Conservation (phyloP, 169 alveolate genomes). For the Cryptosporidium ryanae region DNA sequence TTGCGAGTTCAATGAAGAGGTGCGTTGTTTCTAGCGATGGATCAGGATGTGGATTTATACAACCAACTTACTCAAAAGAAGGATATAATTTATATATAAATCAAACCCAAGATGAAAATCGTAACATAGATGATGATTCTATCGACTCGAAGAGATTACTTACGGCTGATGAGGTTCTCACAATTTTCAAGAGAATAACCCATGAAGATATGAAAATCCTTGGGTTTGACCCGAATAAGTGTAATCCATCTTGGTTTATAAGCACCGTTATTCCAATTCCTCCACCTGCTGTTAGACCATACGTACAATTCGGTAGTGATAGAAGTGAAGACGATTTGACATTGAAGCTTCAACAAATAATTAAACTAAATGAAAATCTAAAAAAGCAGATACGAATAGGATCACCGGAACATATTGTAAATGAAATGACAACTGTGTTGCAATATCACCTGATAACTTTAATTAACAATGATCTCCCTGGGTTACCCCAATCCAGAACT, state of each 20-base stretch:
- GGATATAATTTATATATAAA: conserved; percentile 89
- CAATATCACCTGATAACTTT: conserved; percentile 97
- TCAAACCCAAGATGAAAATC: conserved; percentile 81
- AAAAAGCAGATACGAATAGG: conserved; percentile 90
- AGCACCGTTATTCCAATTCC: conserved; percentile 96
- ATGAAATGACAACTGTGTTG: conserved; percentile 90
- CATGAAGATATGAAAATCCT: conserved; percentile 91
- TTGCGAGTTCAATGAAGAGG: conserved; percentile 49
- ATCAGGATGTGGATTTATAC: conserved; percentile 91
- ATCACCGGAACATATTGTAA: conserved; percentile 91
- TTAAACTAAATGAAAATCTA: conserved; percentile 92
- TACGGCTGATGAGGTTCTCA: conserved; percentile 90
- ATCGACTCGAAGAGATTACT: conserved; percentile 82
- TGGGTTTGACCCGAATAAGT: conserved; percentile 94
- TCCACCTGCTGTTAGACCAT: conserved; percentile 99
- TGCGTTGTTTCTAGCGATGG: conserved; percentile 75
- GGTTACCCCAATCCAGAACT: conserved; percentile 95
- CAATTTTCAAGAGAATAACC: conserved; percentile 88
- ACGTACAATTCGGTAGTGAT: conserved; percentile 92
- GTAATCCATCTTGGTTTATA: conserved; percentile 96
- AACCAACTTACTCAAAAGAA: conserved; percentile 88
- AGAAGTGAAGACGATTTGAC: conserved; percentile 99
- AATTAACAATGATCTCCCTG: conserved; percentile 97
- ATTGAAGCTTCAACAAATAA: conserved; percentile 93
- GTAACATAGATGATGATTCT: conserved; percentile 85